A percentile compares a stretch with the other conserved stretches of the same genome.
phyloP scores from a whole-genome alignment of 306 rosid genomes.

The Benincasa hispida region DNA sequence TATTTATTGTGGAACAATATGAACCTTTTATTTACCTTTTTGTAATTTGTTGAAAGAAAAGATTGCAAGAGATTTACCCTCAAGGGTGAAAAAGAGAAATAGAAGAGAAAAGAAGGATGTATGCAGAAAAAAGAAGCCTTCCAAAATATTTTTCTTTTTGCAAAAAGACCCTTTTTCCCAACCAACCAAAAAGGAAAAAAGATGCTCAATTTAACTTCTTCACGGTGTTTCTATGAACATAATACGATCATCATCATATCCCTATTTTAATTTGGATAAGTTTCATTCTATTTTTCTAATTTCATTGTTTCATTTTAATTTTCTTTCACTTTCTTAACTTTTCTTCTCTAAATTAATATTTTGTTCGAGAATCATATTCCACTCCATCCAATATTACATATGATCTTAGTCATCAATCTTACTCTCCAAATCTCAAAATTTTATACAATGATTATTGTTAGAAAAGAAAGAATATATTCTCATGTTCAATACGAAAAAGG shows the following conservation, averaged over 20 bases:
- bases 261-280: not conserved
- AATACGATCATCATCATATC: too few relatives aligned
- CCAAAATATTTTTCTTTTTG: too few relatives aligned
- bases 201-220: conserved; percentile 5
- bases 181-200: not conserved
- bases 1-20: too few relatives aligned
- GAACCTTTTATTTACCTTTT: not conserved
- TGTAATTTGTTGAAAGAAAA: not conserved
- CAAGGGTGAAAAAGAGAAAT: not conserved
- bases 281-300: not conserved
- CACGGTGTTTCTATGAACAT: conserved; percentile 5
- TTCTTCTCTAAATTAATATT: not conserved
- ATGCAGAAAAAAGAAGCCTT: not conserved
- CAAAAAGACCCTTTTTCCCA: not conserved
- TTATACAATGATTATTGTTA: not conserved
- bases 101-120: not conserved
- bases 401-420: not conserved
- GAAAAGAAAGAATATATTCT: not conserved
- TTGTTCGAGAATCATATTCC: not conserved
- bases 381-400: not conserved
- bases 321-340: not conserved
- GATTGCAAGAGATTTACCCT: too few relatives aligned
- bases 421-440: not conserved
- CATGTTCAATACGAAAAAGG: not conserved
- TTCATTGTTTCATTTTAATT: not conserved